Evolutionary conservation across 176 grass and related monocot species (phyloP).

Genomic region (Juncus inflexus): DNA sequence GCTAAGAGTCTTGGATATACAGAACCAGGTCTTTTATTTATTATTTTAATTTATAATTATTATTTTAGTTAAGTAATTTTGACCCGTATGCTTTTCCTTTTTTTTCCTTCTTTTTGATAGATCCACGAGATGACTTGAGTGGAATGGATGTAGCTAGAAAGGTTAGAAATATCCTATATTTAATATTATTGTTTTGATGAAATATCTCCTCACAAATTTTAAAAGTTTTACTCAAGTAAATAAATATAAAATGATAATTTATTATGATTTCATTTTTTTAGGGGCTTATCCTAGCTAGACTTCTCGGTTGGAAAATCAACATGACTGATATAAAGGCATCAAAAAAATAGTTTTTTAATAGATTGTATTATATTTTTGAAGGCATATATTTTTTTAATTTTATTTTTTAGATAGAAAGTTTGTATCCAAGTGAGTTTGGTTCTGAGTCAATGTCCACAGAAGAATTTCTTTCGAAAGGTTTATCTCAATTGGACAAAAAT

Average conservation of each 20-base stretch:
- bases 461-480: slow-evolving; percentile 62
- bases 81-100: too few species aligned
- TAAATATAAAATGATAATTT: neutral
- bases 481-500: slow-evolving; percentile 54
- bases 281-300: slow-evolving; percentile 84
- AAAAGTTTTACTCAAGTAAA: neutral
- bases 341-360: neutral
- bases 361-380: neutral
- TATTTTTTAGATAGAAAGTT: slow-evolving; percentile 71
- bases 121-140: slow-evolving; percentile 94
- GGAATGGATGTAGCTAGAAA: slow-evolving; percentile 96
- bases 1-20: slow-evolving; percentile 89
- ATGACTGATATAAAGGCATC: slow-evolving; percentile 82
- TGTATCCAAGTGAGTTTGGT: slow-evolving; percentile 78
- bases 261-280: slow-evolving; percentile 25
- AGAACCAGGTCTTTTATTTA: slow-evolving; percentile 60
- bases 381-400: neutral
- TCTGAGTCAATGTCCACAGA: slow-evolving; percentile 52
- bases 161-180: slow-evolving; percentile 33
- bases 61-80: too few species aligned
- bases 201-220: neutral
- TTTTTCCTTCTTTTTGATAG: slow-evolving; percentile 33
- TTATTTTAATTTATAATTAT: too few species aligned
- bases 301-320: slow-evolving; percentile 58
- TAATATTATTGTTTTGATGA: neutral